A percentile compares a stretch with the other conserved stretches of the same genome.
phyloP scores from a whole-genome alignment of 495 filamentous ascomycete genomes.

The Polyplosphaeria fusca region DNA sequence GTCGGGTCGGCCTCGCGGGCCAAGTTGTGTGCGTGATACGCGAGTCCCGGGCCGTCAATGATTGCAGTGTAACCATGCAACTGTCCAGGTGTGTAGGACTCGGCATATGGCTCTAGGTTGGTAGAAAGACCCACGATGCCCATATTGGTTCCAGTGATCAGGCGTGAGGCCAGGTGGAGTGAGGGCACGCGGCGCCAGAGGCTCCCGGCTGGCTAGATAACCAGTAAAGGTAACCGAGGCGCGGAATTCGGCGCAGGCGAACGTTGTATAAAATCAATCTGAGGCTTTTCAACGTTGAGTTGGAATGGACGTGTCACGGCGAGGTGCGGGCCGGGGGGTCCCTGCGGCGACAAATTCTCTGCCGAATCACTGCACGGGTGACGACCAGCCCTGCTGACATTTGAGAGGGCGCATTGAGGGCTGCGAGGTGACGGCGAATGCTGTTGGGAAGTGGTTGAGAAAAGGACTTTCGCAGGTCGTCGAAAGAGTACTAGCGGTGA shows the following conservation, averaged over 20 bases:
- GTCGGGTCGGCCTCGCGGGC: not conserved
- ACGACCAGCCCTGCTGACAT: constrained; percentile 1
- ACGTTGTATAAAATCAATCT: constrained; percentile 9
- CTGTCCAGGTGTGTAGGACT: constrained; percentile 4
- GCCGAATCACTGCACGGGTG: not conserved
- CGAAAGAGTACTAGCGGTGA: no score
- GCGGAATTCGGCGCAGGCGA: constrained; percentile 12
- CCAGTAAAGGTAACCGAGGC: not conserved
- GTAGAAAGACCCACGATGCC: constrained; percentile 20
- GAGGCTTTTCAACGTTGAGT: constrained; percentile 11
- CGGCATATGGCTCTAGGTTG: constrained; percentile 25
- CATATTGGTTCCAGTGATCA: constrained; percentile 15
- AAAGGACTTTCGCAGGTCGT: no score
- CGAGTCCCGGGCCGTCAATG: constrained; percentile 33
- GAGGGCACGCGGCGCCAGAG: no score
- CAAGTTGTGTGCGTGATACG: constrained; percentile 19
- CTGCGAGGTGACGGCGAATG: not conserved
- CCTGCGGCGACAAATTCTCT: not conserved
- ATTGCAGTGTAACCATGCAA: constrained; percentile 4
- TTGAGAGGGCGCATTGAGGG: not conserved
- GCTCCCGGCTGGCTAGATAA: no score
- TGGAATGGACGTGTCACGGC: constrained; percentile 11
- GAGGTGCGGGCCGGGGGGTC: constrained; percentile 13
- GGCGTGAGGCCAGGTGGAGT: not conserved
- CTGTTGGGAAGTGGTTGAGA: not conserved